Evolutionary conservation across 164 flowering plant genomes (phyloP), one percentile per base, ranked within the genome.

Genomic region (Tetracentron sinense): DNA sequence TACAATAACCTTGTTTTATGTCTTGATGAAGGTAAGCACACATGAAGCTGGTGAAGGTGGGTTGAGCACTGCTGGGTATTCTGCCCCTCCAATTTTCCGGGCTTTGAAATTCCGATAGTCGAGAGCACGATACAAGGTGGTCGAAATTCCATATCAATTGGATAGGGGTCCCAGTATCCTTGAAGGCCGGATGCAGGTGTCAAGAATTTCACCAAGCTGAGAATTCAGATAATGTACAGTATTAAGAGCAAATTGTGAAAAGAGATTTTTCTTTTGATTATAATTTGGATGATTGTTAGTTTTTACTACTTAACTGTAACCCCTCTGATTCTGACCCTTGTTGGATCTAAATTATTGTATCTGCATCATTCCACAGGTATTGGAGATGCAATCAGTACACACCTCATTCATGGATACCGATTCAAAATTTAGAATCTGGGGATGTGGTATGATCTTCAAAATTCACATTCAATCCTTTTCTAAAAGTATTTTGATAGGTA

Each of bases 121-220:
- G 98, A 93, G 28, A 93, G 78, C 52, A 93, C 98, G 73, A 93
- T 90, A 69, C 98, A 93, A 49, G 98, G 98, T n/a, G 98, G 98
- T 66, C 79, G 72, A 71, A 93, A 93, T 70, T 93, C 98, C 97
- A 89, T 93, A 60, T 93, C 98, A 58, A 93, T 93, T 7, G 98
- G 98, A 65, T 93, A 93, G 0, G 98, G 98, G 49, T 90, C 98
- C 98, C 98, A 93, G 65, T 87, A 90, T 55, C 98, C 98, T 89
- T 93, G 89, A 54, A 93, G 87, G 62, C 98, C 97, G 29, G 96
- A 83, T 72, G 88, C 75, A 69, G 97, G 97, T 4, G 98, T 90
- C 83, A 93, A 77, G 70, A 93, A 93, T 54, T 90, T 89, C 80
- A 93, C 98, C 75, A 93, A 76, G 78, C 97, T 90, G 96, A 65